Evolutionary conservation across 441 rosid species (phyloP).

Genomic region (Hura crepitans): DNA sequence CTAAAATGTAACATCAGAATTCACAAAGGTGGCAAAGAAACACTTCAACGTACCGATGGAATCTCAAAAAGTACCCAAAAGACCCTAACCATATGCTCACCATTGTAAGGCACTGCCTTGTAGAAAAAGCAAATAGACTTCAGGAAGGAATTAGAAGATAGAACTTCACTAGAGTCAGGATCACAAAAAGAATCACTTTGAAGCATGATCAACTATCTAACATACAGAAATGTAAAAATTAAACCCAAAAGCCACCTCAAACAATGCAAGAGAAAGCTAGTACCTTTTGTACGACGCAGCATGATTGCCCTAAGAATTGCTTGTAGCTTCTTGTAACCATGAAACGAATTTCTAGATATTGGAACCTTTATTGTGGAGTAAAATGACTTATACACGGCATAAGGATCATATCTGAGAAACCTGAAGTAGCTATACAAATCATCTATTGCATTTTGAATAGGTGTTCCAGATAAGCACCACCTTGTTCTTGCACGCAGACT

Average conservation of each 20-base stretch:
- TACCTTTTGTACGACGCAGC: conserved; percentile 98
- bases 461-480: conserved; percentile 99
- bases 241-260: conserved; percentile 12
- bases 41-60: no score
- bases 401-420: conserved; percentile 87
- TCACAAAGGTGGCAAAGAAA: neutral
- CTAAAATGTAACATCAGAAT: neutral
- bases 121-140: neutral
- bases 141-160: neutral
- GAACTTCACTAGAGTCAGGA: neutral
- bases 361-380: conserved; percentile 60
- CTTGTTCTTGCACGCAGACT: conserved; percentile 88
- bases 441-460: conserved; percentile 86
- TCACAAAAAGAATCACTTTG: neutral
- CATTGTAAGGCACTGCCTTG: no score
- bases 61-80: no score
- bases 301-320: conserved; percentile 84
- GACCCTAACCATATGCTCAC: no score
- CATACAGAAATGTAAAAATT: neutral
- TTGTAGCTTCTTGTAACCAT: conserved; percentile 95
- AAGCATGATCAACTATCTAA: neutral
- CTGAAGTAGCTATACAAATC: conserved; percentile 94
- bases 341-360: conserved; percentile 60
- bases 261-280: conserved; percentile 19
- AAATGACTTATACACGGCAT: conserved; percentile 65